Base-by-base conservation (phyloP, 805 yeast species). In the Metschnikowia lachancei region DNA sequence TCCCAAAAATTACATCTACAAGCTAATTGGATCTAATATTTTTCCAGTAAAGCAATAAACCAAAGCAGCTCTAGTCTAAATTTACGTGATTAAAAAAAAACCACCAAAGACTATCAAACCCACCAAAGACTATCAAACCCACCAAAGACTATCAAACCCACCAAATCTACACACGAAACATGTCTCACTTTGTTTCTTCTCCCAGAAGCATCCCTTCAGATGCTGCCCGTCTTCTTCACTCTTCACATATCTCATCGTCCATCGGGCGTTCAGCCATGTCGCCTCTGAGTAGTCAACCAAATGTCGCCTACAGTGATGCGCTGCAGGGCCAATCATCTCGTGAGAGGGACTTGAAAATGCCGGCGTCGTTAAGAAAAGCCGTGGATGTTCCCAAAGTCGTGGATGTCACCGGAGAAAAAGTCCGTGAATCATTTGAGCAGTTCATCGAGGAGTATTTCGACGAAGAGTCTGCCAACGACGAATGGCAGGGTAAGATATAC, bases 371-470 rank as follows among this genome's bases (percentile, higher is more conserved):
- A 32, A 39, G 58, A 30, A 45, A 50, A 22, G 45, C 51, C 7
- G 57, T 55, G 26, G 56, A 53, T 22, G 87, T 92, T 44, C 90
- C 95, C 22, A 88, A 86, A 61, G 96, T 94, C 22, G 80, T 80
- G 22, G 99, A 94, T 69, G 81, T 82, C 39, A 89, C 97, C 3
- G 97, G 96, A 49, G 97, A 91, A 62, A 88, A 88, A 56, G 97
- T 94, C 14, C 80, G 92, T 36, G 96, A 89, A 64, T 82, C 91
- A 13, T 92, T 94, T 64, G 96, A 91, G 63, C 80, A 77, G 53
- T 92, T 92, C 60, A 67, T 92, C 46, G 86, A 82, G 59, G 85
- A 80, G 28, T 92, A 74, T 60, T 68, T 69, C 3, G 78, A 78
- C 37, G 53, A 54, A 11, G 70, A 66, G 7, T 63, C 69, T 17